Evolutionary conservation across 306 rosid species (phyloP).

Genomic region (Gillenia trifoliata): DNA sequence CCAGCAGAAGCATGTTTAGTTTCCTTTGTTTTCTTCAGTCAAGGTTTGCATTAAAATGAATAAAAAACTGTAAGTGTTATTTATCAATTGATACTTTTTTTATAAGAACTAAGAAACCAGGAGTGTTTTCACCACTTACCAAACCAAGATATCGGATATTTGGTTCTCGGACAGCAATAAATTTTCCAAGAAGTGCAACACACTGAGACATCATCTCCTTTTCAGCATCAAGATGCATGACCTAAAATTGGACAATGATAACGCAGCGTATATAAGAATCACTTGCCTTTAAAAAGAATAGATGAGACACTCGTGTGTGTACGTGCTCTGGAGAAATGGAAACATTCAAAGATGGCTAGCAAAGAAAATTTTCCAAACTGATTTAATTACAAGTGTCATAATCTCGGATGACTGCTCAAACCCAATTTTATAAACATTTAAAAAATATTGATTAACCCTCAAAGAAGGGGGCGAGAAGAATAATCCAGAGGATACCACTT

Average conservation of each 20-base stretch:
- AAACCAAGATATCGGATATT: constrained; percentile 97
- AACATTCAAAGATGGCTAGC: not conserved
- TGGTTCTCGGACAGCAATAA: constrained; percentile 99
- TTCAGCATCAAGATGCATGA: constrained; percentile 99
- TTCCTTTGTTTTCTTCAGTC: not conserved
- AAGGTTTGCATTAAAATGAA: not conserved
- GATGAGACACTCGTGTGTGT: not conserved
- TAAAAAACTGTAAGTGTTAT: not conserved
- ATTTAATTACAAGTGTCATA: not conserved
- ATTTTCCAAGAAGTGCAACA: constrained; percentile 97
- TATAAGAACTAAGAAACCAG: not conserved
- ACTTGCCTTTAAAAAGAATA: not conserved
- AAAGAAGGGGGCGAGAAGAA: not conserved
- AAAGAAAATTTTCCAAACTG: not conserved
- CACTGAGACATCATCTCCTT: constrained; percentile 99
- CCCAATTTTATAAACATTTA: not conserved
- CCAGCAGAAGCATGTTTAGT: constrained; percentile 9
- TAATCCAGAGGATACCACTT: not conserved
- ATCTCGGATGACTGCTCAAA: not conserved
- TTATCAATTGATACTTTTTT: not conserved
- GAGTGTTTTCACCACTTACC: constrained; percentile 46
- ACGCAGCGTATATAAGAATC: constrained; percentile 10
- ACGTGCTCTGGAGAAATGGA: not conserved
- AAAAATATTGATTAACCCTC: not conserved
- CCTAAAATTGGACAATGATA: constrained; percentile 50